Evolutionary conservation across 768 basidiomycete species (phyloP).

Genomic region (Exidia glandulosa): DNA sequence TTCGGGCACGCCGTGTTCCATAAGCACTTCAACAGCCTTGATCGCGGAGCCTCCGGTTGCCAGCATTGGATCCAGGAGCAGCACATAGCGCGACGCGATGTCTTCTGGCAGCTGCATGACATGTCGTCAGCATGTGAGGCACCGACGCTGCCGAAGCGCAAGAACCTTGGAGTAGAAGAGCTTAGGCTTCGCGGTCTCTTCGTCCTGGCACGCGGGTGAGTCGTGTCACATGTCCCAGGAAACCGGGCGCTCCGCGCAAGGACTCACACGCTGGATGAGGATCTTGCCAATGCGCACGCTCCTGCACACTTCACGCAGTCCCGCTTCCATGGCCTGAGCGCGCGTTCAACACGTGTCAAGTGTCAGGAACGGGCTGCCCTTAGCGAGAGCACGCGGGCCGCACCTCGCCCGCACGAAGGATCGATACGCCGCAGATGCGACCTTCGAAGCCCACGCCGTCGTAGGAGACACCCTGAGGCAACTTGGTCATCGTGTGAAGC

Average conservation of each 20-base stretch:
- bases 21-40: constrained; percentile 91
- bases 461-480: constrained; percentile 59
- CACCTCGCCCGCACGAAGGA: constrained; percentile 87
- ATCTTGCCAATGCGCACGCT: constrained; percentile 95
- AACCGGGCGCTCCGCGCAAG: not conserved
- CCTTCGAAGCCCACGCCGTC: constrained; percentile 93
- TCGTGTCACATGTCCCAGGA: not conserved
- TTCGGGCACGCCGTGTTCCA: constrained; percentile 85
- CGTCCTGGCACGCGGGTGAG: constrained; percentile 51
- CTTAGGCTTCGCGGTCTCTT: constrained; percentile 87
- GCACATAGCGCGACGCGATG: constrained; percentile 81
- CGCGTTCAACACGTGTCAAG: not conserved
- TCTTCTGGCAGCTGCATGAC: constrained; percentile 73
- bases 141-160: not conserved
- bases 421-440: constrained; percentile 93
- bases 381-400: constrained; percentile 7
- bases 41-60: constrained; percentile 97
- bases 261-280: constrained; percentile 79
- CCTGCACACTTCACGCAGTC: constrained; percentile 89
- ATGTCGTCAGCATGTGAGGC: constrained; percentile 1
- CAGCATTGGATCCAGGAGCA: constrained; percentile 96
- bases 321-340: constrained; percentile 91
- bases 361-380: too few relatives aligned
- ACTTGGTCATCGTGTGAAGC: constrained; percentile 5
- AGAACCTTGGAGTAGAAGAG: constrained; percentile 80